Percentiles rank a stretch among this genome's conserved stretches.
Conservation (phyloP, 371 early-diverging fungal species). For the Nematocida parisii region DNA sequence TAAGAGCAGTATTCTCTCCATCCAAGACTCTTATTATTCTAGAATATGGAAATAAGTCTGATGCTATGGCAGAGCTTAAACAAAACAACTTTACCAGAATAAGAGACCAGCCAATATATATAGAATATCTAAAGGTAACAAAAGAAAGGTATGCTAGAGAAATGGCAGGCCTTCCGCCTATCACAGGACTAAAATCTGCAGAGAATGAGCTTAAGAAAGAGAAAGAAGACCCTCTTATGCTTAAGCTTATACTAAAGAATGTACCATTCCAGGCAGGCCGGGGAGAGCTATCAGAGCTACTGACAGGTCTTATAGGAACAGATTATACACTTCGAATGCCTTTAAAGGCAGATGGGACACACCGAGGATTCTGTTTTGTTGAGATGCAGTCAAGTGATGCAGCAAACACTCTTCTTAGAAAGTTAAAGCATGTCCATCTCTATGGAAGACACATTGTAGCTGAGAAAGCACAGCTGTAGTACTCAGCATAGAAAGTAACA, state of each 20-base stretch:
- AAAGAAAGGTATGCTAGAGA: slow-evolving; percentile 48
- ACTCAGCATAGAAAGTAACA: background rate
- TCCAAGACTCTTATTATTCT: slow-evolving; percentile 67
- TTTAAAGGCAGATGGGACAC: slow-evolving; percentile 82
- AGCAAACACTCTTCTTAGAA: slow-evolving; percentile 80
- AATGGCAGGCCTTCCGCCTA: background rate
- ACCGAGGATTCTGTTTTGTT: slow-evolving; percentile 95
- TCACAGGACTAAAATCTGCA: background rate
- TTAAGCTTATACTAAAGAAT: slow-evolving; percentile 86
- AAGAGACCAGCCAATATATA: slow-evolving; percentile 67
- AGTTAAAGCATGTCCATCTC: slow-evolving; percentile 85
- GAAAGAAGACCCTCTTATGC: slow-evolving; percentile 65
- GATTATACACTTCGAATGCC: slow-evolving; percentile 85
- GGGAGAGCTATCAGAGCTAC: slow-evolving; percentile 83
- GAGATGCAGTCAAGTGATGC: slow-evolving; percentile 86
- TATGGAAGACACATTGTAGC: slow-evolving; percentile 93
- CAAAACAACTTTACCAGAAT: slow-evolving; percentile 63
- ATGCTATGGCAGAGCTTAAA: slow-evolving; percentile 62
- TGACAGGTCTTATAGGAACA: slow-evolving; percentile 77
- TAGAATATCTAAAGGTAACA: slow-evolving; percentile 67
- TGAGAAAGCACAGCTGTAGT: slow-evolving; percentile 71
- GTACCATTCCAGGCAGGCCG: slow-evolving; percentile 95
- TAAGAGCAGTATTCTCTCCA: slow-evolving; percentile 56
- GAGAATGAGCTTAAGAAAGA: background rate
- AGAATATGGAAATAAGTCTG: slow-evolving; percentile 65